These are phyloP conservation scores for Alternaria metachromatica DNA, from an alignment of 2,329 filamentous ascomycete species.

Conservation along the genomic window DNA sequence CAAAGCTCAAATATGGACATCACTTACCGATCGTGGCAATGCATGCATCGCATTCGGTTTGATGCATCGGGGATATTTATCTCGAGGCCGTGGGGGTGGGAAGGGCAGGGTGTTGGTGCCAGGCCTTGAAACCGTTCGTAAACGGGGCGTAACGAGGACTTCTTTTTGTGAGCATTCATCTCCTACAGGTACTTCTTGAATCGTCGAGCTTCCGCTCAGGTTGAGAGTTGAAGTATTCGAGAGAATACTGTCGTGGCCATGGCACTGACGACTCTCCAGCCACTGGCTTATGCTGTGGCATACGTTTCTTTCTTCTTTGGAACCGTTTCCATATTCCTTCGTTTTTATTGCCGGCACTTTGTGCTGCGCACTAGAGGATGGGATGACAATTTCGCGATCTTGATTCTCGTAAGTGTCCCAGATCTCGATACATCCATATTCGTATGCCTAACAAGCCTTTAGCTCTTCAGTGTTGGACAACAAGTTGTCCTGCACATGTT, in stretches of 20 bases:
- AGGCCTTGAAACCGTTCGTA: neutral
- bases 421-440: neutral
- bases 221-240: neutral
- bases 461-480: slow-evolving; percentile 20
- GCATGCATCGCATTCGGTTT: neutral
- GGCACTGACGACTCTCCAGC: slow-evolving; percentile 19
- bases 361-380: slow-evolving; percentile 24
- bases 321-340: slow-evolving; percentile 14
- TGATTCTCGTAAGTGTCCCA: slow-evolving; percentile 6
- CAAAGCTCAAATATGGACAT: neutral
- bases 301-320: slow-evolving; percentile 26
- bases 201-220: neutral
- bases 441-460: neutral
- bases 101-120: neutral
- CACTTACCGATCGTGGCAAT: neutral
- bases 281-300: slow-evolving; percentile 24
- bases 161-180: neutral
- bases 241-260: slow-evolving; percentile 2
- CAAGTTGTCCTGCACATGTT: slow-evolving; percentile 30
- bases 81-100: neutral
- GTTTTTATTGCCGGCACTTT: slow-evolving; percentile 24
- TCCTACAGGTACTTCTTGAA: neutral
- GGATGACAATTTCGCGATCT: slow-evolving; percentile 23
- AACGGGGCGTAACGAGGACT: neutral
- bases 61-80: neutral